A percentile compares a stretch with the other conserved stretches of the same genome.
Evolutionary conservation across 352 stramenopile species (phyloP).

Genomic region (Globisporangium spinosum): DNA sequence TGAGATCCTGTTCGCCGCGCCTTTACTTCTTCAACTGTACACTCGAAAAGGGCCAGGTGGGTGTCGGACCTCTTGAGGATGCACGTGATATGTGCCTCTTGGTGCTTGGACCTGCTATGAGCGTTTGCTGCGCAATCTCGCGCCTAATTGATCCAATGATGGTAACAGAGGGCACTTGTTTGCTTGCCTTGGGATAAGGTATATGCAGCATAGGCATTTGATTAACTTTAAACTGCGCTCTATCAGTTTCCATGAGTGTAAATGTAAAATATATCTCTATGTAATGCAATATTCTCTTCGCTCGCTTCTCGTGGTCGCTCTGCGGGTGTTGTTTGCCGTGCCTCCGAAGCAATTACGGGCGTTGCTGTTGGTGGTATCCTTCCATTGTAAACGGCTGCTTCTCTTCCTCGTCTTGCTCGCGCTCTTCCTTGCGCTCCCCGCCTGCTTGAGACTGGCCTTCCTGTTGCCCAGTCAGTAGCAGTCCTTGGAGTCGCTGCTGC

Average conservation of each 20-base stretch:
- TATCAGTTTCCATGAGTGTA: not conserved
- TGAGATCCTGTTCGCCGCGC: not conserved
- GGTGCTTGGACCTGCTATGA: not conserved
- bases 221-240: not conserved
- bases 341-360: not conserved
- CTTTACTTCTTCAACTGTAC: not conserved
- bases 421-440: not conserved
- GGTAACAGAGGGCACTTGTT: no score
- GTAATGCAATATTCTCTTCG: not conserved
- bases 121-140: not conserved
- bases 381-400: not conserved
- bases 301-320: not conserved
- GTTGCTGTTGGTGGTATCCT: not conserved
- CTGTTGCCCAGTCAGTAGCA: not conserved
- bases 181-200: no score
- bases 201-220: not conserved
- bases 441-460: not conserved
- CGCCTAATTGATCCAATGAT: not conserved
- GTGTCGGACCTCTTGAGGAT: no score
- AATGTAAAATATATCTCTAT: not conserved
- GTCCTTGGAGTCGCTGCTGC: slow-evolving; percentile 31
- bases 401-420: not conserved
- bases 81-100: not conserved
- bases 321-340: no score
- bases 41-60: not conserved